These are phyloP conservation scores for Globisporangium carolinianum DNA, from an alignment of 352 stramenopile species.

Conservation along the genomic window DNA sequence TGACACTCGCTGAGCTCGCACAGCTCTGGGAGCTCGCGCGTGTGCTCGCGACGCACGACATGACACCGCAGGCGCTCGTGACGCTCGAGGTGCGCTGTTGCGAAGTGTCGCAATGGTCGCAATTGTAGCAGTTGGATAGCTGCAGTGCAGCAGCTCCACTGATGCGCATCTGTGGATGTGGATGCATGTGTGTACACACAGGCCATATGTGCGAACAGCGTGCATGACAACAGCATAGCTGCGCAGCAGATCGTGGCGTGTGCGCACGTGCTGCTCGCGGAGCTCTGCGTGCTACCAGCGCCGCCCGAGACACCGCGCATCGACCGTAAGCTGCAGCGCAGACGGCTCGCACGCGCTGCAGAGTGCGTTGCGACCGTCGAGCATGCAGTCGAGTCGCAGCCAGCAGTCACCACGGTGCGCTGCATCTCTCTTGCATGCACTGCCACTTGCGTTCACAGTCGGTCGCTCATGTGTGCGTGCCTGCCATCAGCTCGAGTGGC, in stretches of 20 bases:
- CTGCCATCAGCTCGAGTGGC: slow-evolving; percentile 26
- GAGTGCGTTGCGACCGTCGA: slow-evolving; percentile 29
- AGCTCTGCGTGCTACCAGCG: slow-evolving; percentile 42
- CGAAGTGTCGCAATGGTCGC: background rate
- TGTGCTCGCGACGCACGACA: slow-evolving; percentile 30
- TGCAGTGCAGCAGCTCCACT: too few relatives aligned
- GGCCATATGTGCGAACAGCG: slow-evolving; percentile 19
- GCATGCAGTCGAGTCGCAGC: slow-evolving; percentile 16
- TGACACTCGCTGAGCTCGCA: slow-evolving; percentile 15
- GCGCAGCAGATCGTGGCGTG: slow-evolving; percentile 20
- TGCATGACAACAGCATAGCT: slow-evolving; percentile 14
- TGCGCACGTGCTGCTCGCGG: slow-evolving; percentile 47
- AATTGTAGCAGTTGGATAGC: background rate
- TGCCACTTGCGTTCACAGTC: background rate
- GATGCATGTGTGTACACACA: background rate
- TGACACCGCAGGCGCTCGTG: slow-evolving; percentile 27
- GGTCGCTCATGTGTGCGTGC: slow-evolving; percentile 3
- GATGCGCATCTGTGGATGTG: too few relatives aligned
- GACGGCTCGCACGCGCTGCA: slow-evolving; percentile 40
- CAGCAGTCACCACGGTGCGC: background rate
- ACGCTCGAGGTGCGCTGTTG: slow-evolving; percentile 39
- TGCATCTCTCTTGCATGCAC: background rate
- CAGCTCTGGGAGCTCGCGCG: slow-evolving; percentile 65
- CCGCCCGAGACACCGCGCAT: slow-evolving; percentile 29
- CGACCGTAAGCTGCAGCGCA: slow-evolving; percentile 42